phyloP scores from a whole-genome alignment of 148 eudicot genomes.

The Amaranthus cruentus region DNA sequence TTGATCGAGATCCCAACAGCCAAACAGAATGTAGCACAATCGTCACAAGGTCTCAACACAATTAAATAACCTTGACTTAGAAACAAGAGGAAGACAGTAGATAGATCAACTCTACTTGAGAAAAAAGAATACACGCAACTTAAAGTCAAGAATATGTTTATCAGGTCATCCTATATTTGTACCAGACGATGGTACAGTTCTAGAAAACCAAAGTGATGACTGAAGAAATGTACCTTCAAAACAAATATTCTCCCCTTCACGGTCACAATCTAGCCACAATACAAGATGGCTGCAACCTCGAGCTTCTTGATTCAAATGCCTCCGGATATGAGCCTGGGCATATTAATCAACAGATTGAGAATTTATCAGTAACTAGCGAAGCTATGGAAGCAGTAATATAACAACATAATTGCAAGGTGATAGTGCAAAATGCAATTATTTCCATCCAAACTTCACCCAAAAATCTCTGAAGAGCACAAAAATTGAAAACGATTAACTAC shows the following conservation, averaged over 20 bases:
- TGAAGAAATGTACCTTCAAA: constrained; percentile 68
- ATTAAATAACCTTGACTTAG: background rate
- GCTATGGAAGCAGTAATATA: background rate
- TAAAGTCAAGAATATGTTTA: background rate
- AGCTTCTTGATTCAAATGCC: constrained; percentile 91
- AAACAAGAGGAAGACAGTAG: background rate
- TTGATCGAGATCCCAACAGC: background rate
- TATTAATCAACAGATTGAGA: constrained; percentile 16
- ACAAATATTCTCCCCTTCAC: constrained; percentile 97
- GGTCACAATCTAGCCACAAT: constrained; percentile 94
- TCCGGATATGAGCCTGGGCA: constrained; percentile 74
- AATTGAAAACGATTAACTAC: background rate
- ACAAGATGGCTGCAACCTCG: constrained; percentile 82
- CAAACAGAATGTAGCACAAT: background rate
- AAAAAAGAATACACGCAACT: background rate
- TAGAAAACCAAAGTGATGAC: background rate
- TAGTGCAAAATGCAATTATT: background rate
- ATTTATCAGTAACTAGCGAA: background rate
- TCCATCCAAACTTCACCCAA: background rate
- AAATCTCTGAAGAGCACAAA: background rate
- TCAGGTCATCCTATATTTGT: background rate
- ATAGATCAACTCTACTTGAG: background rate
- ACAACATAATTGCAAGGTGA: background rate
- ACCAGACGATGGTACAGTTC: background rate
- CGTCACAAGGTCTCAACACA: background rate